A percentile compares a stretch with the other conserved stretches of the same genome.
These are phyloP conservation scores for Climacium dendroides DNA, from an alignment of 225 moss, liverwort and hornwort genomes.

Conservation along the genomic window DNA sequence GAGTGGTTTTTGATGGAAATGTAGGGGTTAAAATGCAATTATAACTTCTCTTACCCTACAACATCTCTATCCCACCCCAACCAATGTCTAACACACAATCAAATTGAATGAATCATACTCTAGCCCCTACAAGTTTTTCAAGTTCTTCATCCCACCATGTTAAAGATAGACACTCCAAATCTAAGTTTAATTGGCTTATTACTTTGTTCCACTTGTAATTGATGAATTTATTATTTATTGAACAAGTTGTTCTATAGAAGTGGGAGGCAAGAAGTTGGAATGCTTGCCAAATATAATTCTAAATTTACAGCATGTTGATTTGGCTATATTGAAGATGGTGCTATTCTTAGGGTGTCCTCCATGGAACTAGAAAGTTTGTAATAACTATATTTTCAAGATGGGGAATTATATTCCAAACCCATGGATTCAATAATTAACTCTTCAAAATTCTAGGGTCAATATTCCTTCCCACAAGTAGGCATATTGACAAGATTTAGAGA, in stretches of 20 bases:
- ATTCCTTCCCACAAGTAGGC: fast-evolving
- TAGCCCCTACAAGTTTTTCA: neutral
- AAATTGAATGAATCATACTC: neutral
- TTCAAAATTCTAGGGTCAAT: neutral
- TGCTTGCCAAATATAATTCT: neutral
- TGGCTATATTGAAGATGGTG: fast-evolving
- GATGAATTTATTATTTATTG: fast-evolving
- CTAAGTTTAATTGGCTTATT: neutral
- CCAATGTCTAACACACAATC: fast-evolving
- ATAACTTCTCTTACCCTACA: neutral
- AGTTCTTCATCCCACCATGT: neutral
- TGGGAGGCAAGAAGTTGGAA: neutral
- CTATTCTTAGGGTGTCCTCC: fast-evolving
- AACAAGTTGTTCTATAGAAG: fast-evolving
- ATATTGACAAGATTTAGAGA: neutral
- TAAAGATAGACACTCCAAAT: neutral
- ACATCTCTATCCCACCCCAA: fast-evolving
- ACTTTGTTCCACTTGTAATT: neutral
- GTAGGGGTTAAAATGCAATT: no score
- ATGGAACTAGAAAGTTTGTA: neutral
- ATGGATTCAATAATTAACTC: fast-evolving
- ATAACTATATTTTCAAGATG: neutral
- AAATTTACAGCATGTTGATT: fast-evolving
- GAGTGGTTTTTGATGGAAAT: no score
- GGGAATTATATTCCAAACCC: neutral